These are phyloP conservation scores for Kwoniella sp. DNA, from an alignment of 768 basidiomycete genomes.

Conservation along the genomic window DNA sequence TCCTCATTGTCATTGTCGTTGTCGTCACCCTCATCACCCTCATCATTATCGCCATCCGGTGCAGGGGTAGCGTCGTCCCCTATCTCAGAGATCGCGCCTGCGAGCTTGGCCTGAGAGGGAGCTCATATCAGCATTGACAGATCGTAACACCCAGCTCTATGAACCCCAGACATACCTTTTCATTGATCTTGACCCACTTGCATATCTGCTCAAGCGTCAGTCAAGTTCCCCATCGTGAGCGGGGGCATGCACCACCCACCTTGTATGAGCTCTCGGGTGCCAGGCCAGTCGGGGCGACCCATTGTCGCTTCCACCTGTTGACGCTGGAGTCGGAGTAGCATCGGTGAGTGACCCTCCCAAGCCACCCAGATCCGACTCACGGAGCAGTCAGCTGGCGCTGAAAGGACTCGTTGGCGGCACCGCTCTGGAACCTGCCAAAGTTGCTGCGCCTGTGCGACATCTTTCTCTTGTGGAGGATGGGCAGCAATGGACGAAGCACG, in stretches of 20 bases:
- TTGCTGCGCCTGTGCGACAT: no score
- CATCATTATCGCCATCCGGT: conserved; percentile 14
- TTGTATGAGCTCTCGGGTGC: conserved; percentile 42
- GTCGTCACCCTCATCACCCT: conserved; percentile 18
- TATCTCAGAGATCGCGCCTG: conserved; percentile 4
- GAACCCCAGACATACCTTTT: conserved; percentile 22
- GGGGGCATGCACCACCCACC: conserved; percentile 8
- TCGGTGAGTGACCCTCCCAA: background rate
- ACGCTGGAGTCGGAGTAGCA: conserved; percentile 16
- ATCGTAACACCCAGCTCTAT: no score
- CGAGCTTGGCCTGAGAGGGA: conserved; percentile 6
- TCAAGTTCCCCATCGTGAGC: background rate
- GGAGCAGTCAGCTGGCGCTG: conserved; percentile 38
- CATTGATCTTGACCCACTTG: conserved; percentile 38
- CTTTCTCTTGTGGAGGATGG: no score
- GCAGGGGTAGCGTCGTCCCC: conserved; percentile 25
- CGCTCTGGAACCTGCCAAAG: conserved; percentile 23
- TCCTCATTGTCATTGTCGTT: conserved; percentile 18
- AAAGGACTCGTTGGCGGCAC: conserved; percentile 29
- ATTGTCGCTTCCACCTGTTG: conserved; percentile 41
- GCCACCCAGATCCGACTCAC: conserved; percentile 16
- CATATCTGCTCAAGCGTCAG: conserved; percentile 28
- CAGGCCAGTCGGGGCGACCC: conserved; percentile 38
- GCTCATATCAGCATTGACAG: no score
- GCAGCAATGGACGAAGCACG: no score